Base-by-base conservation (phyloP, 75 land plant genomes). In the Pinus taeda region DNA sequence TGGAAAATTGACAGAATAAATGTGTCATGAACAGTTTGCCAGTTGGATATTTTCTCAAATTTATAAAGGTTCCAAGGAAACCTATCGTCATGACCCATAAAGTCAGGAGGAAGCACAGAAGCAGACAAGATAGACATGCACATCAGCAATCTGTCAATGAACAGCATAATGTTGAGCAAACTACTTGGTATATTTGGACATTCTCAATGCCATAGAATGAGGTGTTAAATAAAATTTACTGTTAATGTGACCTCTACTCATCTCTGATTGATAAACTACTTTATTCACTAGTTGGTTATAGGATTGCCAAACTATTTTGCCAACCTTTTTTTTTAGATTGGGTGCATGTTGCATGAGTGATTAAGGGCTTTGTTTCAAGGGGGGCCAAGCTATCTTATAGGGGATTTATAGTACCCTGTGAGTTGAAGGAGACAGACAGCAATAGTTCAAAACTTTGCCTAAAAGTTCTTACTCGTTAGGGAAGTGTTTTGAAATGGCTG, bases 21-120 rank as follows among this genome's bases (percentile, higher is more conserved):
- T 66, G 70, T 36, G 37, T 18, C 45, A 66, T 36, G 37, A 33
- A 66, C 88, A 96, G 98, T 76, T 86, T 93, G 97, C 99, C 99
- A 55, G 81, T 96, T 18, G 99, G 91, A 21, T 76, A 79, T 49
- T 4, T 86, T 57, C 87, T 93, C 14, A 96, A 96, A 74, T 71
- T 89, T 5, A 81, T 96, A 42, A 95, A 93, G 60, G 97, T 96
- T 6, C 95, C 99, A 2, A 57, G 85, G 15, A 83, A 83, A 67
- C 97, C 96, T 6, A 69, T 91, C n/a, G 37, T 66, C 33, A 66
- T 39, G 42, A 66, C 70, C 42, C 70, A 66, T 18, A 66, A 66
- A 66, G 15, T 66, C 70, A 66, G 42, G 42, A 66, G 71, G 71
- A 66, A 15, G 42, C 45, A 5, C 37, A 66, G 45, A 66, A 66